Evolutionary conservation across 305 asterid genomes (phyloP), one percentile per base, ranked within the genome.

Genomic region (Fraxinus sp.): DNA sequence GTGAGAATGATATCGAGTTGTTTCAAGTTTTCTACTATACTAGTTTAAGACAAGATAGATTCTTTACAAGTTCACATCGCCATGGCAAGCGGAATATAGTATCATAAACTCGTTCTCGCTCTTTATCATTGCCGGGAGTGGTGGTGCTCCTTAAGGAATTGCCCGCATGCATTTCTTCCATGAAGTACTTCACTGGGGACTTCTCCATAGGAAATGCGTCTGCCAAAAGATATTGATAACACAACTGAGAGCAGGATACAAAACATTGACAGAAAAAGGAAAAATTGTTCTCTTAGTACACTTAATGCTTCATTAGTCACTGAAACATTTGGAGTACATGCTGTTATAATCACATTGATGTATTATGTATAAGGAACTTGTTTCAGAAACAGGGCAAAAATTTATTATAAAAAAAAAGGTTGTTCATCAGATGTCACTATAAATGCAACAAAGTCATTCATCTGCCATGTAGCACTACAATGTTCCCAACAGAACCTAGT

Each of bases 11-110:
- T 4, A 71, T 71, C 4, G 10, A 32, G 39, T 14, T 14, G 20
- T 30, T 30, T 70, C 41, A 30, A 41, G 73, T 75, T 57, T 57
- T 32, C 80, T 39, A 80, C 79, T 22, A 43, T 3, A 76, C 55
- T 8, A 71, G 77, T 74, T 30, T 14, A 52, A 66, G 84, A 82
- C 18, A 86, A 81, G 85, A 57, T 22, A 41, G 46, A 26, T 76
- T 82, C 80, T 83, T 89, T 91, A 97, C 99, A 96, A 95, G 94
- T 90, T 97, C 99, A 86, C 98, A 92, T 84, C 99, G 93, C 99
- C 99, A 97, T 70, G 99, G 99, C 91, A 94, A 86, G 84, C 90
- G 97, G 86, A 97, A 95, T 86, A 97, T 93, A 79, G 98, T 95
- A 86, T 97, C 98, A 87, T 97, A 97, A 77, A 97, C 97, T 85